A percentile compares a stretch with the other conserved stretches of the same genome.
Evolutionary conservation across 2,329 filamentous ascomycete species (phyloP).

Genomic region (Colletotrichum sp.): DNA sequence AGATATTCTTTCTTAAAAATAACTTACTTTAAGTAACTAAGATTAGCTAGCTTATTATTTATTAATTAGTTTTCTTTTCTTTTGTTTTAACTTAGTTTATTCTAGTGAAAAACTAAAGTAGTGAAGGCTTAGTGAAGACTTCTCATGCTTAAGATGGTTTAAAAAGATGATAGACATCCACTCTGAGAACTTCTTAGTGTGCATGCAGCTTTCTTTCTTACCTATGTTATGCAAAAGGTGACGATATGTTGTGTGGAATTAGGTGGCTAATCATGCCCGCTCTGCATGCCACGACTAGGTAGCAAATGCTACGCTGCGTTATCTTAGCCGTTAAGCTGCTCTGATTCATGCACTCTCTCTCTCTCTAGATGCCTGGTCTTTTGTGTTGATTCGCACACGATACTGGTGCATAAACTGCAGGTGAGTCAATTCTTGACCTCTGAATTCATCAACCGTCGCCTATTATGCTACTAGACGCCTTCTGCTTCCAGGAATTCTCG

Average conservation of each 20-base stretch:
- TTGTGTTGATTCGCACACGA: not conserved
- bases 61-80: not conserved
- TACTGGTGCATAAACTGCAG: not conserved
- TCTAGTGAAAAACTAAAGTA: not conserved
- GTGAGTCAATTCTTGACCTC: not conserved
- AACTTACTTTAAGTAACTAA: too few relatives aligned
- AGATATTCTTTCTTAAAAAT: too few relatives aligned
- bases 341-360: not conserved
- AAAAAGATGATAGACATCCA: too few relatives aligned
- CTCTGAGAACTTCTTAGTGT: too few relatives aligned
- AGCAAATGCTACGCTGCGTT: not conserved
- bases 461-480: not conserved
- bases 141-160: too few relatives aligned
- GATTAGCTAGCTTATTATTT: not conserved
- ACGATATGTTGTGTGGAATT: fast-evolving
- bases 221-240: not conserved
- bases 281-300: not conserved
- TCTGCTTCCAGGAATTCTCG: not conserved
- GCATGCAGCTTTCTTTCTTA: not conserved
- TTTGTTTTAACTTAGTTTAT: too few relatives aligned
- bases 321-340: not conserved
- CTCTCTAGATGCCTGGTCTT: not conserved
- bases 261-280: not conserved
- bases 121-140: not conserved
- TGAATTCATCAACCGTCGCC: not conserved